Base-by-base conservation (phyloP, 352 stramenopile genomes). In the Phytophthora rubi region DNA sequence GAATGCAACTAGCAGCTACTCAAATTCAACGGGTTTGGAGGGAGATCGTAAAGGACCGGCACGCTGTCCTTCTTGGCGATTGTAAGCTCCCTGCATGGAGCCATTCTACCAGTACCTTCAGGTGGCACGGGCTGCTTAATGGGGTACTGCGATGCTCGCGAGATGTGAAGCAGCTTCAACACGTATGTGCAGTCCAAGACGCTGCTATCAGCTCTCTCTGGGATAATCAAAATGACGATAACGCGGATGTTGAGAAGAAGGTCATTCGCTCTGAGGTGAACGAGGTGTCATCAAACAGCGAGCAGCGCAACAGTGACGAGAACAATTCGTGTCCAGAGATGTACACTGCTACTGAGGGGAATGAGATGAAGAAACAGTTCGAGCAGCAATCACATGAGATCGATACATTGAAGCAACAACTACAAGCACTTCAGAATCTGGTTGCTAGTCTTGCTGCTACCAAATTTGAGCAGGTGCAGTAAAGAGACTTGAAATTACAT, bases 101-200 rank as follows among this genome's bases (percentile, higher is more conserved):
- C 47, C 16, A 12, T 28, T 26, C 45, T 30, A 52, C n/a, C 18
- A 42, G 2, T 21, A 53, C 35, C 15, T 18, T 48, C 23, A 66
- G 32, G 54, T 71, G 44, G 35, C 30, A 65, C 26, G 28, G 16
- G 47, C 13, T 57, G 70, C 6, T 71, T 3, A 58, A 52, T 21
- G 60, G 35, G 18, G 62, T 75, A 32, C 35, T 77, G 51, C 49
- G 49, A 9, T 80, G 61, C 28, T 59, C 44, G 18, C 48, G 47
- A 18, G 82, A 88, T 32, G 62, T 90, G 4, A 70, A 68, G 12
- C 65, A 85, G 30, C 68, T 89, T 6, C 82, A 89, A 45, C 80
- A 77, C 4, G 72, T 85, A 28, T 81, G 76, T 33, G 77, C 82
- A 0, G 73, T 85, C 0, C 80, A 90, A 57, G 77, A 85, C 15